Base-by-base conservation (phyloP, 2,329 filamentous ascomycete genomes). In the Stagonosporopsis tanaceti region DNA sequence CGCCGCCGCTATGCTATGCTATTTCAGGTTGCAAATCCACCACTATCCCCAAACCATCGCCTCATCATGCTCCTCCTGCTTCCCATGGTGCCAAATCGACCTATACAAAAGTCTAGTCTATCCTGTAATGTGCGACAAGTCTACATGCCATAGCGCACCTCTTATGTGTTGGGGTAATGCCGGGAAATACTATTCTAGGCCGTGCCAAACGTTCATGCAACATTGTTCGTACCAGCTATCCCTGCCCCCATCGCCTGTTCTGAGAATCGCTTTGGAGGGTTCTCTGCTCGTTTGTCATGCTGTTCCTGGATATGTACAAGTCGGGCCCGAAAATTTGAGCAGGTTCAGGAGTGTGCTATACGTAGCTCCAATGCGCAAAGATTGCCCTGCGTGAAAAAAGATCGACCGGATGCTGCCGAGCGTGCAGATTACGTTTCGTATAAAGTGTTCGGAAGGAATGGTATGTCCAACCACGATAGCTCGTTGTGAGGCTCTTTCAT, bases 181-280 rank as follows among this genome's bases (percentile, higher is more conserved):
- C 53, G 52, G 61, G 22, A 38, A 42, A 34, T 47, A 47, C 60
- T 50, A 59, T 50, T 61, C 57, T 62, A 45, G 51, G 58, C 61
- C 64, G 57, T 60, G 61, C 66, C 66, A 70, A 66, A 74, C 69
- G 62, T 69, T 68, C 57, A 71, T 74, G 70, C 70, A 70, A 72
- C 72, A 57, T 57, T 52, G 30, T 61, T 55, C 60, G 67, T 68
- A 62, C 66, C 57, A 62, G 47, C 51, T 42, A 59, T 55, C 60
- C 61, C 41, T 51, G 53, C 50, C 59, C 62, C 62, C 64, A 53
- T 50, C 67, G 61, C 65, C 66, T 60, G 53, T 63, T 65, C 61
- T 61, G 60, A 62, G 65, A 24, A 50, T 51, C 59, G 53, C 45
- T 42, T 57, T 27, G 37, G 44, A 30, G 46, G 37, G 28, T 42